Conservation (phyloP, 2,329 filamentous ascomycete species). For the Huntiella decipiens region DNA sequence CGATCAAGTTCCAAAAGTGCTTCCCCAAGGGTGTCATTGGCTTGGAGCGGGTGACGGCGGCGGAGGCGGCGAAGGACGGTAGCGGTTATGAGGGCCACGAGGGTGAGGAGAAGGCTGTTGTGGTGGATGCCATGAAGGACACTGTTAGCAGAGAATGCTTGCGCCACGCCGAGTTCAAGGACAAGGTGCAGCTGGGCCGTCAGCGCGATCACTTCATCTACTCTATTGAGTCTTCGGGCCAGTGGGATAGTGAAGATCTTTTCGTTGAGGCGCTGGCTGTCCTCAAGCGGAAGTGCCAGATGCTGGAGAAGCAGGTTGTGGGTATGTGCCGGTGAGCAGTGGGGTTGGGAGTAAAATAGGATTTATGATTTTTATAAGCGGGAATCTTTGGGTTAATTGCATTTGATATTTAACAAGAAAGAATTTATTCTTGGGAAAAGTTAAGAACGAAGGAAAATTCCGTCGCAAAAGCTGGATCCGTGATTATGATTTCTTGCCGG, state of each 20-base stretch:
- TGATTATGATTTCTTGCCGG: conserved; percentile 80
- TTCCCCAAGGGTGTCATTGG: conserved; percentile 80
- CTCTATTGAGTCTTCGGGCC: conserved; percentile 81
- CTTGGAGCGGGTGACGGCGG: conserved; percentile 49
- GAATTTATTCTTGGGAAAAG: conserved; percentile 20
- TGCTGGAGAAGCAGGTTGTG: conserved; percentile 50
- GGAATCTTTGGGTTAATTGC: not conserved
- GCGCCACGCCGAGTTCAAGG: conserved; percentile 80
- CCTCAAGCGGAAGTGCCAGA: conserved; percentile 67
- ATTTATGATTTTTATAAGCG: too few species aligned
- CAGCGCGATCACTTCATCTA: conserved; percentile 95
- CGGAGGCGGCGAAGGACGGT: conserved; percentile 40
- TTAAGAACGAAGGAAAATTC: conserved; percentile 40
- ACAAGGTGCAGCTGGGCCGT: conserved; percentile 83
- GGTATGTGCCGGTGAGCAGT: conserved; percentile 34
- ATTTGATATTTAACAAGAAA: not conserved
- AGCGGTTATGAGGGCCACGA: conserved; percentile 54
- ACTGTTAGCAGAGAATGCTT: conserved; percentile 88
- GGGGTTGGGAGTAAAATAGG: not conserved
- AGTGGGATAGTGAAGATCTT: conserved; percentile 83
- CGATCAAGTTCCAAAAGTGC: conserved; percentile 74
- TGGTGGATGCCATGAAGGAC: conserved; percentile 75
- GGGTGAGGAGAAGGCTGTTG: conserved; percentile 74
- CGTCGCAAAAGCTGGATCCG: conserved; percentile 72
- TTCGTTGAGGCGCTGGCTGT: conserved; percentile 79